Evolutionary conservation across 345 rosid genomes (phyloP).

Genomic region (Gossypium bickii): DNA sequence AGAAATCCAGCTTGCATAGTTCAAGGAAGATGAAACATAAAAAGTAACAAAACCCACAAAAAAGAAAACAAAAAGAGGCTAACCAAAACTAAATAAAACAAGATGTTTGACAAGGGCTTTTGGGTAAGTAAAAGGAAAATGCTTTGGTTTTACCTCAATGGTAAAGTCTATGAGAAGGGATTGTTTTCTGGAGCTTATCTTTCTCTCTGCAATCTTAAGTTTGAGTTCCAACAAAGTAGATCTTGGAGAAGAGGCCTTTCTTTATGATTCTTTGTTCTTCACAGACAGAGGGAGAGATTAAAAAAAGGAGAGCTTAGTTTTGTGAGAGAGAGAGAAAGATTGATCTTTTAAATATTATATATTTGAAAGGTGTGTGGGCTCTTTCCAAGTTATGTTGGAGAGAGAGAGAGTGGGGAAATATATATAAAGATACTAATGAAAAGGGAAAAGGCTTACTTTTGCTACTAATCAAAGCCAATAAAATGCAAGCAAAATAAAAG

Average conservation of each 20-base stretch:
- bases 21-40: constrained; percentile 17
- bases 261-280: not conserved
- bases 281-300: not conserved
- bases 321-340: not conserved
- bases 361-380: not conserved
- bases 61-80: constrained; percentile 3
- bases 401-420: not conserved
- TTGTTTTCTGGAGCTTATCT: not conserved
- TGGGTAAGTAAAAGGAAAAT: not conserved
- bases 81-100: not conserved
- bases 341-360: not conserved
- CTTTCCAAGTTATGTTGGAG: constrained; percentile 16
- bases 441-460: not conserved
- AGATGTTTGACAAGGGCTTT: constrained; percentile 29
- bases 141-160: constrained; percentile 12
- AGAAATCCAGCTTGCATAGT: constrained; percentile 22
- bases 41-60: not conserved
- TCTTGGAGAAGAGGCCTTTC: constrained; percentile 22
- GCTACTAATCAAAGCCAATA: not conserved
- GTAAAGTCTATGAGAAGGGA: not conserved
- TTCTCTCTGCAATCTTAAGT: constrained; percentile 26
- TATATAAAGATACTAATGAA: not conserved
- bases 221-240: constrained; percentile 22
- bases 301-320: constrained; percentile 15
- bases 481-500: not conserved